Percentiles rank a stretch among this genome's conserved stretches.
Conservation (phyloP, 352 stramenopile species). For the Pythium coloratum region DNA sequence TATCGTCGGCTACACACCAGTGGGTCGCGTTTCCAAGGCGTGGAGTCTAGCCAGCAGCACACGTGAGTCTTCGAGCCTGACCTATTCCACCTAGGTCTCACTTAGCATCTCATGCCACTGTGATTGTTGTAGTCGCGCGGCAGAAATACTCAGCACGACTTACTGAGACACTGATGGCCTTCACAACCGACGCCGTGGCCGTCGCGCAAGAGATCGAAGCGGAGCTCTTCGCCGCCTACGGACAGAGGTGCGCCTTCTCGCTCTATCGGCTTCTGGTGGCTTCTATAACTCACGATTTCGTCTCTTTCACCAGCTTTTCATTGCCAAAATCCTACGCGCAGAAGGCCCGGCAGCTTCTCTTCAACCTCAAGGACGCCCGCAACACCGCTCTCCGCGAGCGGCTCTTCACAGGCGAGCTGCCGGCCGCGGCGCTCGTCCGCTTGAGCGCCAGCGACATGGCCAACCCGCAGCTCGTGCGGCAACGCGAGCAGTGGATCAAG, state of each 20-base stretch:
- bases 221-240: slow-evolving; percentile 57
- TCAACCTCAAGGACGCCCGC: slow-evolving; percentile 79
- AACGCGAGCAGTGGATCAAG: slow-evolving; percentile 85
- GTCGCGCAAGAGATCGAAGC: slow-evolving; percentile 60
- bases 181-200: slow-evolving; percentile 41
- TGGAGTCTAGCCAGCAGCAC: slow-evolving; percentile 77
- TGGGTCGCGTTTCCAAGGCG: slow-evolving; percentile 77
- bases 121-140: slow-evolving; percentile 39
- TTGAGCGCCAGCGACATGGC: slow-evolving; percentile 83
- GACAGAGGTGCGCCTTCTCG: slow-evolving; percentile 40
- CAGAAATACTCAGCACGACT: slow-evolving; percentile 62
- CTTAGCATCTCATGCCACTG: not conserved
- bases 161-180: slow-evolving; percentile 49
- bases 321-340: slow-evolving; percentile 79
- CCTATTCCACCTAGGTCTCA: not conserved
- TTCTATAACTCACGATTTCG: not conserved
- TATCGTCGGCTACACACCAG: slow-evolving; percentile 65
- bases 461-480: slow-evolving; percentile 79
- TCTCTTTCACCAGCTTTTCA: slow-evolving; percentile 41
- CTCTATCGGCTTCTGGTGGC: not conserved
- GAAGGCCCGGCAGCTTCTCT: slow-evolving; percentile 77
- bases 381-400: slow-evolving; percentile 68
- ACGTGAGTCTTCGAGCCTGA: slow-evolving; percentile 26
- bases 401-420: slow-evolving; percentile 60
- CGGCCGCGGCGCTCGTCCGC: slow-evolving; percentile 55